A percentile compares a stretch with the other conserved stretches of the same genome.
These are phyloP conservation scores for Xanthoconium separans DNA, from an alignment of 1,284 basidiomycete species.

Conservation along the genomic window DNA sequence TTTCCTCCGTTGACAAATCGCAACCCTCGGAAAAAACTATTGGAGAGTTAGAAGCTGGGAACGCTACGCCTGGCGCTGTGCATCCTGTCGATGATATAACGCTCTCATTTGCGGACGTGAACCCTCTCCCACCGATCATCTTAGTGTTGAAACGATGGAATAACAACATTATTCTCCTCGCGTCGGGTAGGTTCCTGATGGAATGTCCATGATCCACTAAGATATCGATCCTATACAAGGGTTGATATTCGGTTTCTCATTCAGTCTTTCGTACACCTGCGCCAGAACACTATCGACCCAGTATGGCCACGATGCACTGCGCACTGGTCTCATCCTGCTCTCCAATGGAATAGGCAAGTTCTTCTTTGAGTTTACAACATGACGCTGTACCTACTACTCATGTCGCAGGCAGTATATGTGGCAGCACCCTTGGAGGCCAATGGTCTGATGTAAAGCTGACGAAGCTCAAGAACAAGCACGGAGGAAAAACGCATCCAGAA, in stretches of 20 bases:
- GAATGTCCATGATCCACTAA: background rate
- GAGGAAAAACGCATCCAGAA: slow-evolving; percentile 64
- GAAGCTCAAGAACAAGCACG: slow-evolving; percentile 56
- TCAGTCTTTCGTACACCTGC: slow-evolving; percentile 70
- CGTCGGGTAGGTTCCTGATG: slow-evolving; percentile 29
- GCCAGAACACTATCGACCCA: slow-evolving; percentile 64
- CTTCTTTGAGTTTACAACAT: background rate
- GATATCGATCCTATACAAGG: slow-evolving; percentile 39
- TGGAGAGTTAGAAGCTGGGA: slow-evolving; percentile 10
- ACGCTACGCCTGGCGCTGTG: background rate
- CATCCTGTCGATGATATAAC: slow-evolving; percentile 42
- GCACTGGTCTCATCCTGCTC: slow-evolving; percentile 76
- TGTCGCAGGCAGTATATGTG: slow-evolving; percentile 58
- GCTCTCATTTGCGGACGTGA: slow-evolving; percentile 68
- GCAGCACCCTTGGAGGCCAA: slow-evolving; percentile 76
- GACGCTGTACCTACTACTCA: background rate
- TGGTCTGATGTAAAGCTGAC: slow-evolving; percentile 70
- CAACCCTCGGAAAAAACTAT: slow-evolving; percentile 1
- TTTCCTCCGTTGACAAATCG: background rate
- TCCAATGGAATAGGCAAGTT: slow-evolving; percentile 65
- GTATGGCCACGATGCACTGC: slow-evolving; percentile 71
- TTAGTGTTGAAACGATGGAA: slow-evolving; percentile 62
- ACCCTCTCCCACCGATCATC: slow-evolving; percentile 64
- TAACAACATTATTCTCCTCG: slow-evolving; percentile 65
- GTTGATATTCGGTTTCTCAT: slow-evolving; percentile 69